Evolutionary conservation across 2,329 filamentous ascomycete genomes (phyloP).

Genomic region (Cercospora nicotianae): DNA sequence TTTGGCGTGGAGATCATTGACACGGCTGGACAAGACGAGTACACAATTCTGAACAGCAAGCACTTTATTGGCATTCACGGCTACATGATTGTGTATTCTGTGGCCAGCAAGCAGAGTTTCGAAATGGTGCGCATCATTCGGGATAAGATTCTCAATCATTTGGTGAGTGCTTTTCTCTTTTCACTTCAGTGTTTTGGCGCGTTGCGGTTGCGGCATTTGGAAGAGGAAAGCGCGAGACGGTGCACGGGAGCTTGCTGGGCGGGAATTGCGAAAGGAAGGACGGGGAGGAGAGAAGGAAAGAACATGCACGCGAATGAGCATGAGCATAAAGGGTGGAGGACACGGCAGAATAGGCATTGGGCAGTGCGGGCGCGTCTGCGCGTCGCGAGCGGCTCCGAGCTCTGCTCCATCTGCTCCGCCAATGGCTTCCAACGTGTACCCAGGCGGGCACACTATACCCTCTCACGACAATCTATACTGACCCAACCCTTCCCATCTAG

Average conservation of each 20-base stretch:
- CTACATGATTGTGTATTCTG: conserved; percentile 98
- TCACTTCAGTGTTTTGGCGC: neutral
- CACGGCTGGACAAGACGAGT: conserved; percentile 95
- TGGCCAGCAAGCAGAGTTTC: conserved; percentile 88
- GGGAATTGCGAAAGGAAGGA: neutral
- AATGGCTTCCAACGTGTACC: neutral
- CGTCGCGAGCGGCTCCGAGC: neutral
- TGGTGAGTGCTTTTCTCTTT: conserved; percentile 60
- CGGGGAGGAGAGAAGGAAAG: neutral
- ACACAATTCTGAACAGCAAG: conserved; percentile 96
- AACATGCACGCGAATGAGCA: neutral
- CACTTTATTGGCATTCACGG: conserved; percentile 99
- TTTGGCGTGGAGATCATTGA: conserved; percentile 97
- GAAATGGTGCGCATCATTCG: conserved; percentile 96
- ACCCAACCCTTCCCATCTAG: conserved; percentile 37
- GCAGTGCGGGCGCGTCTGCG: neutral
- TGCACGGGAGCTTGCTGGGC: neutral
- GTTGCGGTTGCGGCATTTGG: neutral
- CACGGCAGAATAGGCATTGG: neutral
- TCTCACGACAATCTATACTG: neutral
- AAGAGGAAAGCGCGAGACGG: neutral
- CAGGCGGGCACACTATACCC: neutral
- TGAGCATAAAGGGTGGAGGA: neutral
- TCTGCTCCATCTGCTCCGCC: neutral
- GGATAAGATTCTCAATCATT: conserved; percentile 94